Conservation (phyloP, 139 green algal genomes). For the Marvania coccoides region DNA sequence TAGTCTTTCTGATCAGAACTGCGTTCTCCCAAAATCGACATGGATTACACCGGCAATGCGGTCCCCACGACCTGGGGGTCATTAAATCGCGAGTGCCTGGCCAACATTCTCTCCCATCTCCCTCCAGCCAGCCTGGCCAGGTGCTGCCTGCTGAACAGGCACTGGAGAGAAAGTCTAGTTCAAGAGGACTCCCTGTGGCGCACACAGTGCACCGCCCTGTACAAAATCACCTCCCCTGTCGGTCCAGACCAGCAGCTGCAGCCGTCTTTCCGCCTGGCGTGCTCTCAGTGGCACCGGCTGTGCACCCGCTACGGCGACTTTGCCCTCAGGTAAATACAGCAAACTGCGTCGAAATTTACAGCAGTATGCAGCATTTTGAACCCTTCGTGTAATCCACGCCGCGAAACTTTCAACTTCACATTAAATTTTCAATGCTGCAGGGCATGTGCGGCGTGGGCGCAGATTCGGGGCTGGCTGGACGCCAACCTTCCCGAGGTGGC, state of each 20-base stretch:
- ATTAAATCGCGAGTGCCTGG: not conserved
- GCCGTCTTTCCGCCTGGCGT: not conserved
- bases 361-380: too few relatives aligned
- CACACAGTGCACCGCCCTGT: not conserved
- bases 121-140: not conserved
- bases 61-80: too few relatives aligned
- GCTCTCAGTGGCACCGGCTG: not conserved
- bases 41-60: too few relatives aligned
- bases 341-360: too few relatives aligned
- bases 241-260: not conserved
- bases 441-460: constrained; percentile 16
- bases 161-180: not conserved
- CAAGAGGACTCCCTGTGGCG: constrained; percentile 16
- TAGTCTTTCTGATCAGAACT: too few relatives aligned
- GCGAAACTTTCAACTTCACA: too few relatives aligned
- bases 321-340: not conserved
- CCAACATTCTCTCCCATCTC: not conserved
- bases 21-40: too few relatives aligned
- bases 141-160: not conserved
- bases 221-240: not conserved
- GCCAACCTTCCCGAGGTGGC: constrained; percentile 1
- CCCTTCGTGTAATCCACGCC: too few relatives aligned
- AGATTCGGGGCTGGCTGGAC: constrained; percentile 3
- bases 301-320: constrained; percentile 10
- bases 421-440: too few relatives aligned